A percentile compares a stretch with the other conserved stretches of the same genome.
Evolutionary conservation across 345 rosid genomes (phyloP).

Genomic region (Euclidium syriacum): DNA sequence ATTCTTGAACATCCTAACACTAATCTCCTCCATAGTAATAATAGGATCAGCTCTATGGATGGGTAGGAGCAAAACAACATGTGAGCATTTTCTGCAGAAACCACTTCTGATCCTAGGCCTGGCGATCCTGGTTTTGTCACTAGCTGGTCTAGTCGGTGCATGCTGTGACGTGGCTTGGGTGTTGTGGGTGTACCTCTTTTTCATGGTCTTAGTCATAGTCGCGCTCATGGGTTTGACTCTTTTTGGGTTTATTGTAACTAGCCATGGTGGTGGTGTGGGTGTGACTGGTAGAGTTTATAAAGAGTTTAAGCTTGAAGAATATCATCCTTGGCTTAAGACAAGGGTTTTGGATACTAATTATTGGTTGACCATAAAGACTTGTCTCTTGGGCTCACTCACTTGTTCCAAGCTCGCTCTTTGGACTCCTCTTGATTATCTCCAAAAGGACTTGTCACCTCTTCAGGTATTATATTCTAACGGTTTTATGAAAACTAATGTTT

Average conservation of each 20-base stretch:
- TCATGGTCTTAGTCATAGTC: slow-evolving; percentile 69
- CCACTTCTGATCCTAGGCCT: slow-evolving; percentile 79
- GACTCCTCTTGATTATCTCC: slow-evolving; percentile 81
- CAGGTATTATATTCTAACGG: slow-evolving; percentile 47
- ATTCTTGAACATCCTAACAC: slow-evolving; percentile 71
- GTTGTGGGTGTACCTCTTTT: slow-evolving; percentile 85
- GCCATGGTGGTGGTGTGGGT: slow-evolving; percentile 66
- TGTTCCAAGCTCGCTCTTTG: slow-evolving; percentile 61
- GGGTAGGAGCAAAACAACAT: slow-evolving; percentile 73
- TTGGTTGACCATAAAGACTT: slow-evolving; percentile 69
- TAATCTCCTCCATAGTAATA: slow-evolving; percentile 75
- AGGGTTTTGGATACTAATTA: slow-evolving; percentile 48
- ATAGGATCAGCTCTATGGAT: slow-evolving; percentile 90
- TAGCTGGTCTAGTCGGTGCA: slow-evolving; percentile 90
- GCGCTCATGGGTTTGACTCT: slow-evolving; percentile 58
- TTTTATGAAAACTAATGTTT: neutral
- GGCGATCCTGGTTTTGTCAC: slow-evolving; percentile 57
- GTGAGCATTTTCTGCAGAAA: slow-evolving; percentile 79
- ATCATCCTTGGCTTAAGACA: slow-evolving; percentile 75
- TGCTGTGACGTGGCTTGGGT: slow-evolving; percentile 78
- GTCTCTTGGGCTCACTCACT: slow-evolving; percentile 64
- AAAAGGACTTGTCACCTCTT: slow-evolving; percentile 60
- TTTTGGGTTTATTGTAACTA: slow-evolving; percentile 77
- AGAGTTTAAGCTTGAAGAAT: slow-evolving; percentile 65
- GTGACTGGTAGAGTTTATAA: slow-evolving; percentile 64